phyloP scores from a whole-genome alignment of 208 protist genomes.

The Angomonas ambiguus region DNA sequence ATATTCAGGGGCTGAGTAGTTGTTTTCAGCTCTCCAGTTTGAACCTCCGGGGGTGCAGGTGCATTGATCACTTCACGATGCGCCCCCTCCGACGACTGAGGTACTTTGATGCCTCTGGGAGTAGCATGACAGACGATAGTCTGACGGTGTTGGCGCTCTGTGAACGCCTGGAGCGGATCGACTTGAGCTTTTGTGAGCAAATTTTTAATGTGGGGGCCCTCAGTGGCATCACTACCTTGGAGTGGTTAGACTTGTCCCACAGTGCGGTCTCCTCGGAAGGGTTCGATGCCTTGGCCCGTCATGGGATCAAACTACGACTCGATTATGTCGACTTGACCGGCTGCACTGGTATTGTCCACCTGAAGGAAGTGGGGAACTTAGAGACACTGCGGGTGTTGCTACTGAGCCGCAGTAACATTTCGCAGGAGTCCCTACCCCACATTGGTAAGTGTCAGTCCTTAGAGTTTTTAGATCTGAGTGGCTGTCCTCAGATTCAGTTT shows the following conservation, averaged over 20 bases:
- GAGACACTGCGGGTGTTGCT: slow-evolving; percentile 18
- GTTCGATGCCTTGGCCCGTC: background rate
- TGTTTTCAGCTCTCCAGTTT: slow-evolving; percentile 6
- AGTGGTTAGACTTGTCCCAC: background rate
- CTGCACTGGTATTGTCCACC: slow-evolving; percentile 23
- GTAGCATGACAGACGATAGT: slow-evolving; percentile 16
- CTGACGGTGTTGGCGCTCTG: slow-evolving; percentile 12
- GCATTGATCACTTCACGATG: slow-evolving; percentile 33
- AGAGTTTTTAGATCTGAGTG: slow-evolving; percentile 20
- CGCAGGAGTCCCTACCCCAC: slow-evolving; percentile 13
- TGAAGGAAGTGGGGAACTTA: slow-evolving; percentile 16
- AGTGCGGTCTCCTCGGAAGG: background rate
- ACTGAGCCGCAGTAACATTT: slow-evolving; percentile 24
- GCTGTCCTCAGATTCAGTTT: slow-evolving; percentile 22
- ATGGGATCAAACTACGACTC: background rate
- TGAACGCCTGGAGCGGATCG: slow-evolving; percentile 20
- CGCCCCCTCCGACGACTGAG: slow-evolving; percentile 23
- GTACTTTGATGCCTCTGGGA: slow-evolving; percentile 16
- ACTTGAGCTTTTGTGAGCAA: slow-evolving; percentile 13
- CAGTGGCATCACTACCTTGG: background rate
- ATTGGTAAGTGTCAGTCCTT: slow-evolving; percentile 8
- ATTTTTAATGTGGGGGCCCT: background rate
- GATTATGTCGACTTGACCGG: background rate
- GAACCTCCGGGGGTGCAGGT: slow-evolving; percentile 19
- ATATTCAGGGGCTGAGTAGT: background rate